Base-by-base conservation (phyloP, 2,329 filamentous ascomycete genomes). In the Onygena corvina region DNA sequence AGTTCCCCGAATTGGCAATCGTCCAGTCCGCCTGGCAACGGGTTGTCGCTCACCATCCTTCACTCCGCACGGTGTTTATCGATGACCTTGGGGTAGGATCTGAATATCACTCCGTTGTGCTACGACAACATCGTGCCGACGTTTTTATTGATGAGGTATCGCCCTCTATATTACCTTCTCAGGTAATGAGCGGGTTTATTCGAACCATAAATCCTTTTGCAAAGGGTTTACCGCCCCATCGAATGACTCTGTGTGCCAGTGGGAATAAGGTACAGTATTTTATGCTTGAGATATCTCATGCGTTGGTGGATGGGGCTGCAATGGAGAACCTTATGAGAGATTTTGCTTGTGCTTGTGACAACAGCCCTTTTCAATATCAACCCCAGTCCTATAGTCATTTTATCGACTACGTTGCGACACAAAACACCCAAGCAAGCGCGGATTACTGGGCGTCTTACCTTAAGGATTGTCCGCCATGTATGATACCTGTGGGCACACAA, bases 251-350 rank as follows among this genome's bases (percentile, higher is more conserved):
- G 12, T 20, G 29, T 8, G 25, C 25, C 4, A 18, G 16, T 18
- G 25, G n/a, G 4, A 21, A 21, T 16, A 46, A 46, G 25, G 42
- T 11, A 14, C 20, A 16, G 4, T 46, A 30, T 12, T 25, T 46
- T n/a, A 30, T 30, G 25, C 54, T 71, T 4, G 68, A 71, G 35
- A 63, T 71, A 46, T 70, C 62, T 52, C 69, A 71, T 53, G 63
- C 63, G 8, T 64, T 71, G 46, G 64, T 60, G 49, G 69, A 72
- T 53, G 69, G 67, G 0, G 63, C 60, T 14, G 70, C 68, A 0
- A 62, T 70, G 23, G 59, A 63, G 3, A 66, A 67, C 44, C 52
- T 70, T 4, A 55, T 68, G 5, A 56, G 59, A 4, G 67, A 70
- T 47, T 55, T 70, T 1, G 58, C 56, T 2, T 53, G 55, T 3